Base-by-base conservation (phyloP, 2,329 filamentous ascomycete genomes). In the Aspergillus fumigatiaffinis region DNA sequence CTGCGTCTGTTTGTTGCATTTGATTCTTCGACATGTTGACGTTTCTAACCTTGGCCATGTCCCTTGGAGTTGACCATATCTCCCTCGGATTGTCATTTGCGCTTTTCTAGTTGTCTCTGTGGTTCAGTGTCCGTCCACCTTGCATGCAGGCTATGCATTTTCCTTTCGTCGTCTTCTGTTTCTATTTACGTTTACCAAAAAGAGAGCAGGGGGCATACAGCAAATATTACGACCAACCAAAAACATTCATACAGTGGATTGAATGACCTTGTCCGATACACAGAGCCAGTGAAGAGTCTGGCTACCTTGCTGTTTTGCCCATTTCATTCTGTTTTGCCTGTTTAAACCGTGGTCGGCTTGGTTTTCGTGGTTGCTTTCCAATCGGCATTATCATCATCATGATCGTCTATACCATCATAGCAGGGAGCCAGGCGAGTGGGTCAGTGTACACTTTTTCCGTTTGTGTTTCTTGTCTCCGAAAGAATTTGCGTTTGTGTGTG, bases 351-450 rank as follows among this genome's bases (percentile, higher is more conserved):
- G 52, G 46, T 42, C 55, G 57, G 52, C 59, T 54, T 58, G 60
- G 52, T 60, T 60, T 62, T 57, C 55, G 56, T 61, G 57, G 46
- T 63, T 59, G 58, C 61, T 59, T 60, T 65, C 51, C 55, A 54
- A 59, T 57, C 56, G 56, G 61, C 61, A 62, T 61, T 58, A 62
- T 58, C 59, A 57, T 58, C 59, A 56, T 57, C 53, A 57, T 60
- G 57, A 50, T 60, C 52, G 58, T 41, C 26, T 65, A 66, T 66
- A 66, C 64, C 64, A 66, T 63, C 65, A 66, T 67, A 67, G 65
- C 65, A 67, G 62, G 65, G 65, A 62, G 65, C 65, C 56, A 61
- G 65, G 65, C 64, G 64, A 67, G 63, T 62, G 58, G 61, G 63
- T 63, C 54, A 58, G 50, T 56, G 55, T 63, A 51, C 61, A 56